Percentiles rank a stretch among this genome's conserved stretches.
phyloP scores from a whole-genome alignment of 305 asterid species.

The Solanum hybrid region DNA sequence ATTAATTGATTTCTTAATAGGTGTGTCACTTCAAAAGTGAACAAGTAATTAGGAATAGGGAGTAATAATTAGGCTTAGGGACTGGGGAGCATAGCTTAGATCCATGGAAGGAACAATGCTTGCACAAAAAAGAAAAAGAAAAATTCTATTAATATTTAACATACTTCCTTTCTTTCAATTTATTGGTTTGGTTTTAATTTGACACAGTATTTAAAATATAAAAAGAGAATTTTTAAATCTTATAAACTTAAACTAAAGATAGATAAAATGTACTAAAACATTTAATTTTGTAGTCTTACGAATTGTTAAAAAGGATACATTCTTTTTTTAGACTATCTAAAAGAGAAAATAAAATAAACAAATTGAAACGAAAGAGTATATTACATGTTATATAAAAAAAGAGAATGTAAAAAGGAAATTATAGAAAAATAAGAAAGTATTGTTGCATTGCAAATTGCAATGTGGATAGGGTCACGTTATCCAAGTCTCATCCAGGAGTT shows the following conservation, averaged over 20 bases:
- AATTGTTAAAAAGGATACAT: background rate
- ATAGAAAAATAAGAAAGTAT: background rate
- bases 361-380: background rate
- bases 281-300: background rate
- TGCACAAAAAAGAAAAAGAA: background rate
- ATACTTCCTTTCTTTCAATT: background rate
- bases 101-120: background rate
- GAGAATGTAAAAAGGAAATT: background rate
- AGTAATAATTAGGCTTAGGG: background rate
- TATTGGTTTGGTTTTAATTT: background rate
- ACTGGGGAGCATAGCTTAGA: background rate
- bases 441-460: background rate
- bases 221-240: no score
- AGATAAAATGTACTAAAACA: no score
- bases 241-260: no score
- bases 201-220: background rate
- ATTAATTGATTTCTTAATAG: no score
- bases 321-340: background rate
- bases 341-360: background rate
- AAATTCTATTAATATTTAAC: background rate
- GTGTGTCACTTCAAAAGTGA: no score
- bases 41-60: no score
- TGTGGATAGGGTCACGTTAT: constrained; percentile 25
- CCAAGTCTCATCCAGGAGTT: constrained; percentile 17
- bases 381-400: background rate